Evolutionary conservation across 73 alveolate species (phyloP).

Genomic region (Tetrahymena borealis): DNA sequence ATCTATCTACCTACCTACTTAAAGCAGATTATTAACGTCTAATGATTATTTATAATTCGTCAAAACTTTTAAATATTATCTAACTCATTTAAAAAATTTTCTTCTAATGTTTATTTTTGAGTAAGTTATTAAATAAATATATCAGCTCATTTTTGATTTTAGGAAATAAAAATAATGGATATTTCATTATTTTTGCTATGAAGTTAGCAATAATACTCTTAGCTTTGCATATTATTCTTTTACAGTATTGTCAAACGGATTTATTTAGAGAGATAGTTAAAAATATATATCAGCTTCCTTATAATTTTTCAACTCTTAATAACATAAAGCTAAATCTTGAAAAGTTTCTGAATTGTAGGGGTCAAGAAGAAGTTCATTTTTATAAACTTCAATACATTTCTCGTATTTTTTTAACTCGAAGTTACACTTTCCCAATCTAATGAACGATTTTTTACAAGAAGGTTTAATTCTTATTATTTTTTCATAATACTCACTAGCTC

Average conservation of each 20-base stretch:
- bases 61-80: too few relatives aligned
- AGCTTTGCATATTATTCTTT: neutral
- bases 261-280: neutral
- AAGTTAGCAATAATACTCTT: neutral
- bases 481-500: neutral
- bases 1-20: too few relatives aligned
- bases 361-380: neutral
- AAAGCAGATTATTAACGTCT: too few relatives aligned
- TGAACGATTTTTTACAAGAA: neutral
- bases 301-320: neutral
- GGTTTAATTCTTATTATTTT: neutral
- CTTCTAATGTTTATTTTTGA: too few relatives aligned
- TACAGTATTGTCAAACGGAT: neutral
- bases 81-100: too few relatives aligned
- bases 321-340: neutral
- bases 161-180: too few relatives aligned
- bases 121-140: too few relatives aligned
- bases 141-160: too few relatives aligned
- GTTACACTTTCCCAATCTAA: neutral
- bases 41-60: too few relatives aligned
- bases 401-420: neutral
- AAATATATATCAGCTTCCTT: neutral
- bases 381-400: neutral
- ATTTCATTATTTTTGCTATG: neutral
- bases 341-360: neutral